Percentiles rank a stretch among this genome's conserved stretches.
phyloP scores from a whole-genome alignment of 2,329 filamentous ascomycete genomes.

The Cordyceps cicadae region DNA sequence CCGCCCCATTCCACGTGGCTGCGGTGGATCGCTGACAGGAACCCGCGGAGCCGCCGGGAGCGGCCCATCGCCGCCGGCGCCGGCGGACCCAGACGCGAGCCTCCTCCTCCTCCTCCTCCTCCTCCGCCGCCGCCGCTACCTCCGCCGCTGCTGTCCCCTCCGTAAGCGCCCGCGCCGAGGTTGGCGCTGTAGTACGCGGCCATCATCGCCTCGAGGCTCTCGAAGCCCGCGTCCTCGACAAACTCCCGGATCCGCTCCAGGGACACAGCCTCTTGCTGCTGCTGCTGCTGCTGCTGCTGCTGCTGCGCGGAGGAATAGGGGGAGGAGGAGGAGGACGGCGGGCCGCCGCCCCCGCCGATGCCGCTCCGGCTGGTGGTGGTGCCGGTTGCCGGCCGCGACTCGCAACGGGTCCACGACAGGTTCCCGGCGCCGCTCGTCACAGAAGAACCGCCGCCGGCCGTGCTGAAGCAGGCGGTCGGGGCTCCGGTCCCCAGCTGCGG shows the following conservation, averaged over 20 bases:
- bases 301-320: too few species aligned
- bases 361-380: not conserved
- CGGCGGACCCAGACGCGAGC: not conserved
- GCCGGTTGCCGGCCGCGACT: not conserved
- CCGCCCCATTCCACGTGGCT: constrained; percentile 8
- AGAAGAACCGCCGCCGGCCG: not conserved
- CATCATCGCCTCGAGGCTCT: constrained; percentile 7
- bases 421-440: not conserved
- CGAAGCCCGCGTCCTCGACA: constrained; percentile 7
- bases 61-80: not conserved
- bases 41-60: constrained; percentile 1
- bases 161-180: not conserved
- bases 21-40: constrained; percentile 4
- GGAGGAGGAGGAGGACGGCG: too few species aligned
- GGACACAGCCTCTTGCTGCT: not conserved
- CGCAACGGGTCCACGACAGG: constrained; percentile 1
- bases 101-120: too few species aligned
- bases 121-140: too few species aligned
- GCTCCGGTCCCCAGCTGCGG: not conserved
- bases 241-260: constrained; percentile 4
- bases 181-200: constrained; percentile 3
- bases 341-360: not conserved
- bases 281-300: not conserved
- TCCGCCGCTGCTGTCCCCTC: too few species aligned
- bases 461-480: not conserved